These are phyloP conservation scores for Lactarius pseudohatsudake DNA, from an alignment of 768 basidiomycete genomes.

Conservation along the genomic window DNA sequence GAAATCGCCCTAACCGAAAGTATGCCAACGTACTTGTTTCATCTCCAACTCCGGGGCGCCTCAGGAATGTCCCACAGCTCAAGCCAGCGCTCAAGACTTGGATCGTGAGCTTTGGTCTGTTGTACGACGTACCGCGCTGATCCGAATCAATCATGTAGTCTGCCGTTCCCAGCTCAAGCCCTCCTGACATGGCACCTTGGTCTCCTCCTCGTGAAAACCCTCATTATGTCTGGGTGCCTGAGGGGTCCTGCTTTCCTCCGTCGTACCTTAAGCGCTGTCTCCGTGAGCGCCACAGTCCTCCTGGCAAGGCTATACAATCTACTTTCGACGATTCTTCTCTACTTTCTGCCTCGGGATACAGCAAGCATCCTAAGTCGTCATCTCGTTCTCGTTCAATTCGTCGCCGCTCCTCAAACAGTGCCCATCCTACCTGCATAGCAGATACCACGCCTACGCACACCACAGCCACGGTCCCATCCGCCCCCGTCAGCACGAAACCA, in stretches of 20 bases:
- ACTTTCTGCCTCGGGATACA: slow-evolving; percentile 7
- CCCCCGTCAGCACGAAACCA: slow-evolving; percentile 11
- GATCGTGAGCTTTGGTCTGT: slow-evolving; percentile 23
- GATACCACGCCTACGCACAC: slow-evolving; percentile 6
- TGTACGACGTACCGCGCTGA: not conserved
- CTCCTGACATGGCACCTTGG: slow-evolving; percentile 28
- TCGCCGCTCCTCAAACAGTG: slow-evolving; percentile 20
- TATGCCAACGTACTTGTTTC: slow-evolving; percentile 27
- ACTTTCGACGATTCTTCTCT: not conserved
- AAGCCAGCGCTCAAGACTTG: slow-evolving; percentile 25
- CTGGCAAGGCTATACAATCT: not conserved
- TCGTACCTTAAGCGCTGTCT: slow-evolving; percentile 17
- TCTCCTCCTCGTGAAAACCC: slow-evolving; percentile 21
- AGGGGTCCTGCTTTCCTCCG: slow-evolving; percentile 30
- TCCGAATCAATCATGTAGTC: slow-evolving; percentile 14
- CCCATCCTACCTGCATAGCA: slow-evolving; percentile 1
- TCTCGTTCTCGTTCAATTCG: slow-evolving; percentile 20
- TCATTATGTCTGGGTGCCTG: slow-evolving; percentile 26
- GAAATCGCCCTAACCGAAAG: slow-evolving; percentile 12
- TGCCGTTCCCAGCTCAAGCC: slow-evolving; percentile 8
- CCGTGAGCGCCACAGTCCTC: slow-evolving; percentile 8
- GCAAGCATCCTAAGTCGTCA: slow-evolving; percentile 2
- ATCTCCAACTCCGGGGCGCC: slow-evolving; percentile 25
- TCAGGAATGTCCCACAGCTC: slow-evolving; percentile 21
- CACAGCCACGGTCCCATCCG: slow-evolving; percentile 1